Evolutionary conservation across 495 filamentous ascomycete species (phyloP), one percentile per base, ranked within the genome.

Genomic region (Xylaria cubensis): DNA sequence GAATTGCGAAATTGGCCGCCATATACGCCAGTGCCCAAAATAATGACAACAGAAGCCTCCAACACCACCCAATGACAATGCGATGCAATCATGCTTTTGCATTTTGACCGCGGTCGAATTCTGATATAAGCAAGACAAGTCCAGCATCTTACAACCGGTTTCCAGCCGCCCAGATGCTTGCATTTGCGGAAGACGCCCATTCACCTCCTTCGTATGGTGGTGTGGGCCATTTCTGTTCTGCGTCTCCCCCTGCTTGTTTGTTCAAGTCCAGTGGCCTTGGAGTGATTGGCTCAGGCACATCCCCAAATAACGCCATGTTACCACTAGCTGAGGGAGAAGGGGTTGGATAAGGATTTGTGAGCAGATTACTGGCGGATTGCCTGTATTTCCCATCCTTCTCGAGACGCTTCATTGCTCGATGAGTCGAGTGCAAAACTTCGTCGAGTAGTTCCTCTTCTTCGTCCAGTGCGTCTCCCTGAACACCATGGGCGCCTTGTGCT

Each of bases 401-500:
- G 46, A 88, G 77, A 59, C 80, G 80, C 70, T 85, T 86, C 81
- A 86, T 86, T 1, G 82, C 87, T 19, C 79, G 75, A 24, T 83
- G 84, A 5, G 86, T 85, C 46, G 83, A 83, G 75, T 84, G 74
- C 75, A 88, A 72, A 68, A 84, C 95, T 81, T 98, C 96, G 76
- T 97, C 94, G 13, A 97, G 85, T 15, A 99, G 88, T 80, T 99
- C 96, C 73, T 98, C 96, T 76, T 98, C 94, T 80, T 99, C 96
- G 77, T 97, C 94, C 0, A 97, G 93, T 4, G 94, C 97, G 81
- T 98, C 97, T 77, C 98, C 97, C 17, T 90, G 91, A 71, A 94
- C 89, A 32, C 90, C 90, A 41, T 93, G 90, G 71, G 90, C 86
- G 71, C 94, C 92, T 76, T 95, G 85, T 32, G 93, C 91, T 73